Percentiles rank a stretch among this genome's conserved stretches.
These are phyloP conservation scores for Vanderwaltozyma tropicalis DNA, from an alignment of 805 yeast species.

Conservation along the genomic window DNA sequence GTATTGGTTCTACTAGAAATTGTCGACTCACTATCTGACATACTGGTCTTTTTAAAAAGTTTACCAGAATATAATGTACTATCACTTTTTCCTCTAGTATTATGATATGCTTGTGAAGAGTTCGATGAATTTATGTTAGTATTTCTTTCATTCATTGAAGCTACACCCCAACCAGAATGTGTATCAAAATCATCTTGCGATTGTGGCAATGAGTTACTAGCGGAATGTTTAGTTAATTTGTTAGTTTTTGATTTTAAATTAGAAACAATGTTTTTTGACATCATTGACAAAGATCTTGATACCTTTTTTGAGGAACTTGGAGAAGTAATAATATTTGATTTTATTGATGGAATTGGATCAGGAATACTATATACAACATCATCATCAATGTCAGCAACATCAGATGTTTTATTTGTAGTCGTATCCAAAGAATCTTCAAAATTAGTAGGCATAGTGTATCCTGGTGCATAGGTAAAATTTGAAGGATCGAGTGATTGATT, in stretches of 20 bases:
- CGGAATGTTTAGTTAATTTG: neutral
- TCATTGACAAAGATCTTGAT: conserved; percentile 27
- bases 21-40: too few species aligned
- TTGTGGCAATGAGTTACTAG: neutral
- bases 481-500: neutral
- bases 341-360: neutral
- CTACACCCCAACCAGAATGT: conserved; percentile 29
- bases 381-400: neutral
- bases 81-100: conserved; percentile 23
- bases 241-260: conserved; percentile 14
- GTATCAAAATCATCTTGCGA: conserved; percentile 13
- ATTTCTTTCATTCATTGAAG: neutral
- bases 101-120: neutral
- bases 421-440: too few species aligned
- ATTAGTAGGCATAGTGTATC: too few species aligned
- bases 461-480: neutral
- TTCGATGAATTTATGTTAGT: neutral
- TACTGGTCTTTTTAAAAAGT: neutral
- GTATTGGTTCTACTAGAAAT: too few species aligned
- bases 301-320: conserved; percentile 6
- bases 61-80: conserved; percentile 10
- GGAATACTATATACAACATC: neutral
- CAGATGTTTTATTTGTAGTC: neutral
- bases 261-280: conserved; percentile 22
- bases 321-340: neutral